A percentile compares a stretch with the other conserved stretches of the same genome.
Conservation (phyloP, 2,329 filamentous ascomycete genomes). For the Fusarium abutilonis region DNA sequence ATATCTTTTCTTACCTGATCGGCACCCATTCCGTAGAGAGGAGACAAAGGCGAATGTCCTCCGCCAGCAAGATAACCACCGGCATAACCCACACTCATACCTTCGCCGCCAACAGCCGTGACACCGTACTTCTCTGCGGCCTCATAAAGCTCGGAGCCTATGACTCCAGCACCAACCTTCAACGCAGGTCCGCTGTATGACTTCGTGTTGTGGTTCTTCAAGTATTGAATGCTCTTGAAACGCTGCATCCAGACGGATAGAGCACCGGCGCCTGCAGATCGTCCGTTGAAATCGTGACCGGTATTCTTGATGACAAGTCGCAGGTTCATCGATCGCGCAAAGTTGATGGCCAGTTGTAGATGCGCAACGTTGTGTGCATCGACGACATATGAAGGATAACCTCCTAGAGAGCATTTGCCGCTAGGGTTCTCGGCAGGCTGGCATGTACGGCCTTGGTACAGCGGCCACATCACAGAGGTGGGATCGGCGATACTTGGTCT, state of each 20-base stretch:
- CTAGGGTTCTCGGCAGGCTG: conserved; percentile 39
- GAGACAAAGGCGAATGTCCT: conserved; percentile 36
- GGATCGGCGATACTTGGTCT: conserved; percentile 48
- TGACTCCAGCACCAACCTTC: conserved; percentile 65
- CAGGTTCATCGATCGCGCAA: conserved; percentile 56
- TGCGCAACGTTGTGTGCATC: conserved; percentile 55
- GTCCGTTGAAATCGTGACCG: conserved; percentile 63
- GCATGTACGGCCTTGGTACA: conserved; percentile 54
- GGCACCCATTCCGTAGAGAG: conserved; percentile 34
- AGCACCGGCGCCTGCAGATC: conserved; percentile 65
- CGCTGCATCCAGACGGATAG: conserved; percentile 67
- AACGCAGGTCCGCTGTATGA: conserved; percentile 59
- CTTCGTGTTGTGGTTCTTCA: conserved; percentile 30
- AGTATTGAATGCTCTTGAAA: conserved; percentile 55
- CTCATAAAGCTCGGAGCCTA: conserved; percentile 63
- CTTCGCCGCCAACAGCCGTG: conserved; percentile 64
- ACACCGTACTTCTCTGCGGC: conserved; percentile 58
- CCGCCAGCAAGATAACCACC: conserved; percentile 40
- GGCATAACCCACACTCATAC: conserved; percentile 45
- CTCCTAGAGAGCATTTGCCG: conserved; percentile 52
- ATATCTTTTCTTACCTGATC: conserved; percentile 28
- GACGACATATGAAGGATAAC: conserved; percentile 55
- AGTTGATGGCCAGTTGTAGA: conserved; percentile 58
- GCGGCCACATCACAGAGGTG: conserved; percentile 54
- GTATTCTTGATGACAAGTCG: conserved; percentile 60